Evolutionary conservation across 345 rosid genomes (phyloP).

Genomic region (Cochlearia excelsa): DNA sequence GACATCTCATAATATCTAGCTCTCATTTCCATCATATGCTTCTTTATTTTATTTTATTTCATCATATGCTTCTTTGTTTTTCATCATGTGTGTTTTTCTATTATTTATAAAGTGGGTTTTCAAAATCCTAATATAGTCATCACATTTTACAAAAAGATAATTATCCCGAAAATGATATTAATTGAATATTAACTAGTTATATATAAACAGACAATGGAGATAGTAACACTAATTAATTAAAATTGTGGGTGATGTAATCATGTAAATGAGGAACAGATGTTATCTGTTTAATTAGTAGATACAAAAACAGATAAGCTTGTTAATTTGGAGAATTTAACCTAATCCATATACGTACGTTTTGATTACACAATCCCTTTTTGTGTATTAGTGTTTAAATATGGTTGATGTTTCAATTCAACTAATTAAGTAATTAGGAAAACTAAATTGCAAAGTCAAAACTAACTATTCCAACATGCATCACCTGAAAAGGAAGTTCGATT

Average conservation of each 20-base stretch:
- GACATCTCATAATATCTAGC: conserved; percentile 28
- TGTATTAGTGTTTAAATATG: conserved; percentile 16
- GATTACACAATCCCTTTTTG: conserved; percentile 16
- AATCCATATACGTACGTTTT: conserved; percentile 2
- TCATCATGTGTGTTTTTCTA: too few species aligned
- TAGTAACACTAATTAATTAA: not conserved
- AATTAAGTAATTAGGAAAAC: not conserved
- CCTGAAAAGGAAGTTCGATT: conserved; percentile 29
- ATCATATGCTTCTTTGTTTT: conserved; percentile 9
- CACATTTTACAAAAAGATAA: too few species aligned
- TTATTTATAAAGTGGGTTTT: too few species aligned
- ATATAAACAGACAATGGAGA: conserved; percentile 11
- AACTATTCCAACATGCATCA: conserved; percentile 32
- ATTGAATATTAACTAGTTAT: not conserved
- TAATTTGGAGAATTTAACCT: conserved; percentile 18
- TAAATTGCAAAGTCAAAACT: conserved; percentile 31
- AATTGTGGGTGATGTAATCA: conserved; percentile 21
- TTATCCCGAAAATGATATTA: too few species aligned
- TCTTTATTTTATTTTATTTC: conserved; percentile 13
- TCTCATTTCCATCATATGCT: conserved; percentile 13
- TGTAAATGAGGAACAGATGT: conserved; percentile 6
- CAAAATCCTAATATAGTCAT: too few species aligned
- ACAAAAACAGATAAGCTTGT: conserved; percentile 20
- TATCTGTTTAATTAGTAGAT: not conserved
- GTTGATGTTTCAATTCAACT: conserved; percentile 20